Evolutionary conservation across 306 rosid species (phyloP), one percentile per base, ranked within the genome.

Genomic region (Vicia faba): DNA sequence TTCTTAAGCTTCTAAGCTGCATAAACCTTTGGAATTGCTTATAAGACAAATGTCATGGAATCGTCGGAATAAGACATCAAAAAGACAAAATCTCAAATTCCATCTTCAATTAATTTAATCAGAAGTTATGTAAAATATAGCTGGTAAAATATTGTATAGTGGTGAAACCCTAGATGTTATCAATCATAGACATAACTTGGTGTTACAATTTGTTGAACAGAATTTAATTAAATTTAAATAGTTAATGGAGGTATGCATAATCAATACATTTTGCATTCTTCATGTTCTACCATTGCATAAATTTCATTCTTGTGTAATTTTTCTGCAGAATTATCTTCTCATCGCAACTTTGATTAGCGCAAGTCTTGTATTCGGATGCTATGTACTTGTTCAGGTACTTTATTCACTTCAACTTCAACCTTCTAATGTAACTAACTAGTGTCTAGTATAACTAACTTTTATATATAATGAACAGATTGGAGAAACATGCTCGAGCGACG

Each of bases 351-450:
- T 74, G 78, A 48, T 74, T 14, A 74, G 73, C 50, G 70, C 68
- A 16, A 74, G 78, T 57, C 78, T 74, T 46, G 78, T 74, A 35
- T 74, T 74, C 57, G 78, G 68, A 35, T 74, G 78, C 35, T 74
- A 57, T 57, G 69, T 66, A 46, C 70, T 65, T 35, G 39, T 64
- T 57, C 54, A 66, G 78, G 78, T 74, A 57, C 33, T 74, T 56
- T 13, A 31, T 15, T 15, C 23, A 6, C 4, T 48, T 48, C 20
- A 14, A 14, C 23, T 46, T 31, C 8, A 31, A 31, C 36, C 8
- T 31, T 33, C 38, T 33, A 33, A 8, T 7, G 38, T 33, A 33
- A 33, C 38, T 33, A 31, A 33, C 38, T 33, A 33, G 8, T 25
- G 28, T 25, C 8, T 7, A 33, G 2, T 7, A 33, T 33, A 7